Base-by-base conservation (phyloP, 1,139 yeast species). In the Nematodospora anomalae region DNA sequence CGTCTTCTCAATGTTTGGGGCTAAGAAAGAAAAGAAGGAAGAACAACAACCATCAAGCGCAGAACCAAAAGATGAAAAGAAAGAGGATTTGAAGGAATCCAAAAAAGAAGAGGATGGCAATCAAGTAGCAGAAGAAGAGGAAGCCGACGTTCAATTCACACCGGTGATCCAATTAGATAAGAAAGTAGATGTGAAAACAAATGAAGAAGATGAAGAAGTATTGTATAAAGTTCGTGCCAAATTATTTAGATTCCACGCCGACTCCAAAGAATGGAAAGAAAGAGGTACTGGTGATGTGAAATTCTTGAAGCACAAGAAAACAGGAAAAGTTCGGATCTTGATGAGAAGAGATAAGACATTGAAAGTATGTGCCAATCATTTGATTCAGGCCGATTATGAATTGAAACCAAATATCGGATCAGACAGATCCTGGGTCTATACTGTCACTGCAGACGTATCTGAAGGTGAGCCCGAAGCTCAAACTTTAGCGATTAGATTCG, bases 261-360 rank as follows among this genome's bases (percentile, higher is more conserved):
- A 83, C 46, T 60, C 82, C 41, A 86, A 87, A 58, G 98, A 92
- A 70, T 92, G 99, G 98, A 92, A 94, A 67, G 99, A 94, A 74
- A 86, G 98, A 74, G 98, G 98, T 52, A 89, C 97, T 30, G 99
- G 98, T 55, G 98, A 92, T 59, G 97, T 90, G 55, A 88, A 90
- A 69, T 88, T 92, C 66, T 79, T 92, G 62, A 79, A 92, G 71
- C 96, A 90, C 72, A 88, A 87, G 67, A 70, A 70, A 44, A 69
- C 88, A 40, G 76, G 78, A 41, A 90, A 87, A 71, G 86, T 85
- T 47, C 83, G 98, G 71, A 68, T 92, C 50, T 76, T 92, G 60
- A 92, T 92, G 98, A 87, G 98, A 79, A 88, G 98, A 72, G 98
- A 92, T 72, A 92, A 92, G 75, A 92, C 97, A 40, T 79, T 90